Conservation (phyloP, 2,329 filamentous ascomycete species). For the Rasamsonia emersonii region DNA sequence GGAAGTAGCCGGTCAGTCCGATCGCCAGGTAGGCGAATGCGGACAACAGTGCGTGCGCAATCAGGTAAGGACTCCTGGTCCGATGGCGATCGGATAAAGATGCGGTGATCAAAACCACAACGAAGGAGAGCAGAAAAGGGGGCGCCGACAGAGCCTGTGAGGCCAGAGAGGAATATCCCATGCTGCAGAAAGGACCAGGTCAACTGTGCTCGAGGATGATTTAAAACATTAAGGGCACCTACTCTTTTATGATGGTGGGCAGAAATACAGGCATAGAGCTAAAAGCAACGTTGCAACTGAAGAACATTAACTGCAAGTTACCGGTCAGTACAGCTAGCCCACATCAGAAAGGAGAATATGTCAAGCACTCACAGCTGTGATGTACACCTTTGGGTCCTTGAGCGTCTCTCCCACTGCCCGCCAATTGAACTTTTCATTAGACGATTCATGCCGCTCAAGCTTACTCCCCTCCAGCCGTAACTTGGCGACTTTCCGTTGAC, state of each 20-base stretch:
- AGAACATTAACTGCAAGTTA: slow-evolving; percentile 57
- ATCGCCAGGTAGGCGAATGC: slow-evolving; percentile 57
- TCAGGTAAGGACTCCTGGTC: slow-evolving; percentile 57
- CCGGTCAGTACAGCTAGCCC: not conserved
- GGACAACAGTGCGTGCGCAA: slow-evolving; percentile 61
- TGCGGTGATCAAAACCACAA: slow-evolving; percentile 62
- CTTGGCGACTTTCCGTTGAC: slow-evolving; percentile 61
- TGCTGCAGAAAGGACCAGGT: slow-evolving; percentile 25
- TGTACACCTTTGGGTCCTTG: slow-evolving; percentile 60
- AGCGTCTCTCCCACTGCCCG: slow-evolving; percentile 52
- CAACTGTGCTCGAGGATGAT: not conserved
- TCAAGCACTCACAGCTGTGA: slow-evolving; percentile 50
- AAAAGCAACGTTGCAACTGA: slow-evolving; percentile 81
- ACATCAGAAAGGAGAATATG: not conserved
- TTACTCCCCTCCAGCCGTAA: slow-evolving; percentile 54
- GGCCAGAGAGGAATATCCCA: slow-evolving; percentile 61
- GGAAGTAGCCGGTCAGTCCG: slow-evolving; percentile 42
- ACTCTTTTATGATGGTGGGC: slow-evolving; percentile 65
- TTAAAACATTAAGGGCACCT: slow-evolving; percentile 9
- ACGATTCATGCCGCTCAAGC: slow-evolving; percentile 22
- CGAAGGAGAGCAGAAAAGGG: slow-evolving; percentile 69
- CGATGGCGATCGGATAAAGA: slow-evolving; percentile 60
- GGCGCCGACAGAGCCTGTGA: slow-evolving; percentile 74
- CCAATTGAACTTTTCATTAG: slow-evolving; percentile 39
- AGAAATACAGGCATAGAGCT: slow-evolving; percentile 80